A percentile compares a stretch with the other conserved stretches of the same genome.
phyloP scores from a whole-genome alignment of 768 basidiomycete genomes.

The Pisolithus tinctorius region DNA sequence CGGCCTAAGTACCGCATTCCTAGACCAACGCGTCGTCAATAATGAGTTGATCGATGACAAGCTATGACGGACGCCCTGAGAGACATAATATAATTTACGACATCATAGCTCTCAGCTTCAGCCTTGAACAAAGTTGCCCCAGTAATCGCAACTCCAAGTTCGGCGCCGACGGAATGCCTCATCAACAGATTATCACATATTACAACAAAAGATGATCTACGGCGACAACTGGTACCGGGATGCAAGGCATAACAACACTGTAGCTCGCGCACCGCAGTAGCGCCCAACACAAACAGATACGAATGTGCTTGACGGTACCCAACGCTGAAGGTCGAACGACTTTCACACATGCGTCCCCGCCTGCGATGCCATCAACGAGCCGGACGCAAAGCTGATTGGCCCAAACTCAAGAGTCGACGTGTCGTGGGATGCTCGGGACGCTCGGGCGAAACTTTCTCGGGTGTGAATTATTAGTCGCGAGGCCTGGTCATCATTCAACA shows the following conservation, averaged over 20 bases:
- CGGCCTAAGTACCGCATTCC: no score
- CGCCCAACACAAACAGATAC: background rate
- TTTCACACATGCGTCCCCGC: background rate
- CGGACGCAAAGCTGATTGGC: background rate
- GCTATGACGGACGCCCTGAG: no score
- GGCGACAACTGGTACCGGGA: no score
- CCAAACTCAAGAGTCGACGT: background rate
- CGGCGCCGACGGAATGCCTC: conserved; percentile 82
- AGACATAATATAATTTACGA: no score
- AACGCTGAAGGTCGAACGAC: background rate
- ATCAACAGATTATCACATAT: conserved; percentile 52
- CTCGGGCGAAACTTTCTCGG: background rate
- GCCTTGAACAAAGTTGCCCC: no score
- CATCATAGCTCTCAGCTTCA: no score
- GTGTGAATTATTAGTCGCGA: background rate
- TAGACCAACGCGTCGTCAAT: no score
- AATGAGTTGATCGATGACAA: no score
- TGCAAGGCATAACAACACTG: no score
- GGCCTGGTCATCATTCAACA: background rate
- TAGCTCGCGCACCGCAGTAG: no score
- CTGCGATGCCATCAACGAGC: background rate
- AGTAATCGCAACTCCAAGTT: conserved; percentile 82
- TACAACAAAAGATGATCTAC: no score
- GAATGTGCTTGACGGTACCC: background rate
- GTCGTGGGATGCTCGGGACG: background rate